Evolutionary conservation across 129 eudicot genomes (phyloP), one percentile per base, ranked within the genome.

Genomic region (Erigeron canadensis): DNA sequence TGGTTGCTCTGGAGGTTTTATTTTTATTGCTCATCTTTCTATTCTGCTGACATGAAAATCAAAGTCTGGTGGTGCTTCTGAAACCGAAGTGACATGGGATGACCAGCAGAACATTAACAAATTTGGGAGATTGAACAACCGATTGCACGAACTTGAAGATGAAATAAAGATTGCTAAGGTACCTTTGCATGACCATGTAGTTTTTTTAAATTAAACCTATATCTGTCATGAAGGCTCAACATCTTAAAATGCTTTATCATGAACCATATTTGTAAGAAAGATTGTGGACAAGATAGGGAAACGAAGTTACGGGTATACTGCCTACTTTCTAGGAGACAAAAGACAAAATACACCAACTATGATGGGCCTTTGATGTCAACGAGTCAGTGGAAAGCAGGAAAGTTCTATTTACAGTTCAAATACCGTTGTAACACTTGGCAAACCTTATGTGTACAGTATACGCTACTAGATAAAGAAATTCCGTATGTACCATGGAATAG

Each of bases 71-170:
- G 66, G 81, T 43, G 79, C 84, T 12, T 82, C 85, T 62, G 89
- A 92, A 12, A 77, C 86, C 1, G 93, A 89, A 71, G 98, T 94
- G 43, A 94, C 97, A 38, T 94, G 98, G 98, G 97, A 87, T 47
- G 98, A 94, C 81, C 98, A 94, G 79, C 96, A 87, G 80, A 94
- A 87, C 77, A 94, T 94, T 61, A 94, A 94, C 85, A 90, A 87
- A 57, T 94, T 94, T 63, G 91, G 96, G 56, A 81, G 96, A 77
- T 83, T 90, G 65, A 94, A 94, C 75, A 94, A 85, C 58, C 90
- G 98, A 8, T 65, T 78, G 53, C 97, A 87, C 58, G 98, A 94
- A 21, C 86, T 94, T 42, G 86, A 85, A 6, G 98, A 94, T 45
- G 98, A 94, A 82, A 94, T 94, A 75, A 94, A 83, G 84, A 70